Base-by-base conservation (phyloP, 75 land plant genomes). In the Cryptomeria japonica region DNA sequence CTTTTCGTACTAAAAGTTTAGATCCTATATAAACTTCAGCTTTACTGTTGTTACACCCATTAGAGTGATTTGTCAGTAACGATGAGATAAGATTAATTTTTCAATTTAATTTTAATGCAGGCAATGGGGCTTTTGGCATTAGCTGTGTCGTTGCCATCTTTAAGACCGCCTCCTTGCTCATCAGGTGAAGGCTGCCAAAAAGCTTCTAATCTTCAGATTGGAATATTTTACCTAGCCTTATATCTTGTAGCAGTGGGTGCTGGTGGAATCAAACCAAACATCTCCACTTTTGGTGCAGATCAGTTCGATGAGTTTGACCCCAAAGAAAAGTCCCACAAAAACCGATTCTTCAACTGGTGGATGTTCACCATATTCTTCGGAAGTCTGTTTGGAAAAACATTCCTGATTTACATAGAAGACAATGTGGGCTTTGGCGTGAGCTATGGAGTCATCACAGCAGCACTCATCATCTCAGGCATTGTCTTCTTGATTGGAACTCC, bases 191-290 rank as follows among this genome's bases (percentile, higher is more conserved):
- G 86, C 34, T 93, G 96, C 91, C 90, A 78, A 86, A 90, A 93
- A 83, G 94, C 96, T 18, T 87, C 94, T 1, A 25, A 92, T 95
- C 96, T 93, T 95, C 93, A 89, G 53, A 91, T 44, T 44, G 47
- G 47, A 44, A 44, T 44, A 44, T 44, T 44, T 44, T 44, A 44
- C 8, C 47, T 44, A 22, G 87, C 96, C 9, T 97, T 98, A 72
- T 98, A 98, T 91, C 89, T 92, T 83, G 94, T 98, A 82, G 99
- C 98, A 2, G n/a, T 98, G 19, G 96, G 98, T 0, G 94, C 97
- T 13, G 99, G 98, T n/a, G 99, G 99, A 32, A 98, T 96, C 89
- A 96, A 96, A 64, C 92, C 99, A 51, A 96, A 94, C 90, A 97
- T 98, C 56, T 95, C 96, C 25, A 95, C 98, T 51, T 94, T 96